Base-by-base conservation (phyloP, 129 eudicot species). In the Ambrosia artemisiifolia region DNA sequence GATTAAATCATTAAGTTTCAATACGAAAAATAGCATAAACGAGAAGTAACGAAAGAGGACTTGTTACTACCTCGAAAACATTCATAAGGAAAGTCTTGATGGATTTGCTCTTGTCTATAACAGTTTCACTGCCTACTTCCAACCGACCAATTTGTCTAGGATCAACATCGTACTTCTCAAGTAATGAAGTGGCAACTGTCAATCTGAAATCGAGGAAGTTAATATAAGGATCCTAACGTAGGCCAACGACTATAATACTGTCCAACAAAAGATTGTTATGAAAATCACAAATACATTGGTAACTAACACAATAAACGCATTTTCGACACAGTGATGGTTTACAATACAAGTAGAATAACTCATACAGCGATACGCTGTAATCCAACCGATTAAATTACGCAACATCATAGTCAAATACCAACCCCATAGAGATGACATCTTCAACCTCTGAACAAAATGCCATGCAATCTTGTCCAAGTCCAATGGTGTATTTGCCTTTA, bases 341-440 rank as follows among this genome's bases (percentile, higher is more conserved):
- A 51, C 59, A 16, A 16, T 51, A 16, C 28, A 18, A 17, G 30
- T 51, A 51, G 16, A 6, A 8, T 16, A 17, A 18, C 11, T 17
- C 59, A 17, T 51, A 7, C 18, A 28, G 59, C 18, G 59, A 6
- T 53, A 10, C 4, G 13, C 59, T 51, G 2, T 51, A 3, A 51
- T 51, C 30, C 30, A 51, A 51, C 11, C 97, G 92, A 84, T 91
- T 90, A 80, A 83, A 87, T 75, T 85, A 92, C 83, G 88, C 95
- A 82, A 91, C 54, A 24, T 80, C 79, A 79, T 80, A 95, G 92
- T 91, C 80, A 70, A 71, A 28, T 60, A 30, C 51, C 38, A 55
- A 91, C 97, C 97, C 87, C 97, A 91, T 91, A 44, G 97, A 91
- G 79, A 91, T 91, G 67, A 91, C 95, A 76, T 91, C 97, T 91